phyloP scores from a whole-genome alignment of 495 filamentous ascomycete genomes.

The Beverwykella pulmonaria region DNA sequence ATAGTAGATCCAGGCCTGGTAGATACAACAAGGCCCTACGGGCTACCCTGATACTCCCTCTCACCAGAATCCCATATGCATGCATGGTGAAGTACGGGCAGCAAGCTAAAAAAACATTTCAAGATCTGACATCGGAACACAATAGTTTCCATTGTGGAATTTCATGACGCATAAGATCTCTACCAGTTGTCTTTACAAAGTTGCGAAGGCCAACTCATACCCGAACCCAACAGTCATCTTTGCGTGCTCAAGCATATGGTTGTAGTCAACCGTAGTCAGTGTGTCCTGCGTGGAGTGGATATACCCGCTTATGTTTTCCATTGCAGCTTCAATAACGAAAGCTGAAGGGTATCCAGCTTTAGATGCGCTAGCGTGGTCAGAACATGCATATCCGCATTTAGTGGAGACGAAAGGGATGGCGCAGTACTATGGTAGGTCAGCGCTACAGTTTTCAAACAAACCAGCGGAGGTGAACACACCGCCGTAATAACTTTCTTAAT shows the following conservation, averaged over 20 bases:
- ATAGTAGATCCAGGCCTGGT: no score
- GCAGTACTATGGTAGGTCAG: slow-evolving; percentile 31
- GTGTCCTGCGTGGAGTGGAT: slow-evolving; percentile 89
- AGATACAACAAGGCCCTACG: no score
- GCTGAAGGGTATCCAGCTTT: slow-evolving; percentile 94
- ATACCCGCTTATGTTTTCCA: slow-evolving; percentile 78
- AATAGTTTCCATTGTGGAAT: no score
- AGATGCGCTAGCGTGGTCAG: slow-evolving; percentile 89
- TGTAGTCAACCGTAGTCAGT: slow-evolving; percentile 85
- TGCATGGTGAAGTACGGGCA: no score
- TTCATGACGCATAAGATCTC: no score
- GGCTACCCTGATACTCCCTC: no score
- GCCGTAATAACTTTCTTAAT: slow-evolving; percentile 82
- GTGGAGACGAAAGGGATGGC: slow-evolving; percentile 74
- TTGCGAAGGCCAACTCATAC: slow-evolving; percentile 79
- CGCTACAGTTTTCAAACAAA: neutral
- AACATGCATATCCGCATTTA: slow-evolving; percentile 96
- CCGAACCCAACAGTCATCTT: slow-evolving; percentile 86
- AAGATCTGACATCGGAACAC: no score
- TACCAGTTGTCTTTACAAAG: no score
- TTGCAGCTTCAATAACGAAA: slow-evolving; percentile 91
- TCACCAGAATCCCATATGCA: no score
- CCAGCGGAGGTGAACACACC: neutral
- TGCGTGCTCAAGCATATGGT: slow-evolving; percentile 97
- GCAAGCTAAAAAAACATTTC: no score